Conservation (phyloP, 2,329 filamentous ascomycete genomes). For the Arthrobotrys musiformis region DNA sequence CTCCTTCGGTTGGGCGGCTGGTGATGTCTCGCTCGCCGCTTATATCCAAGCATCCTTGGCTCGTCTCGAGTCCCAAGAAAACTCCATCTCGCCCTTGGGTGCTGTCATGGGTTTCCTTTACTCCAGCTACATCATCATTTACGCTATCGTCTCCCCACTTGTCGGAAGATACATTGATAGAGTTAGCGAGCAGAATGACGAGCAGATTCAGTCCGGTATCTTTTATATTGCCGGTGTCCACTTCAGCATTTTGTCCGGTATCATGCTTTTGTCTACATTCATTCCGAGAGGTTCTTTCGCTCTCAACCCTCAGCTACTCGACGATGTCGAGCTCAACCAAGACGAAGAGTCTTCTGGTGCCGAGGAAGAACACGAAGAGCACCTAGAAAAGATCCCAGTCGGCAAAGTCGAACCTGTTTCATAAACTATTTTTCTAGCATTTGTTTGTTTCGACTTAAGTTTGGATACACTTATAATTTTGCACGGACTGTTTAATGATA, state of each 20-base stretch:
- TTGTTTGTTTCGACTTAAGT: background rate
- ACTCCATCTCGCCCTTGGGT: slow-evolving; percentile 66
- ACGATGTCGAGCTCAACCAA: slow-evolving; percentile 62
- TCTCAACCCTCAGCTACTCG: slow-evolving; percentile 65
- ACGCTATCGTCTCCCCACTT: slow-evolving; percentile 64
- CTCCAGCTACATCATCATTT: slow-evolving; percentile 66
- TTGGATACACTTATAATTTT: background rate
- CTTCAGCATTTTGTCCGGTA: slow-evolving; percentile 64
- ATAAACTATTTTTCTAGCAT: background rate
- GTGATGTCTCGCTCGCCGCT: slow-evolving; percentile 67
- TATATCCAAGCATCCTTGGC: slow-evolving; percentile 68
- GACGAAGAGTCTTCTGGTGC: slow-evolving; percentile 46
- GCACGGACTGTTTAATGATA: slow-evolving; percentile 6
- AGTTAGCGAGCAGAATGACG: slow-evolving; percentile 60
- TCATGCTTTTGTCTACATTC: slow-evolving; percentile 65
- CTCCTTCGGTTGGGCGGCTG: slow-evolving; percentile 67
- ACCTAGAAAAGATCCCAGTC: background rate
- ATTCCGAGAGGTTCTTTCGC: slow-evolving; percentile 65
- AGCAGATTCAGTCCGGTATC: slow-evolving; percentile 64
- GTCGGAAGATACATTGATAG: slow-evolving; percentile 66
- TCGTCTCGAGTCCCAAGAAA: slow-evolving; percentile 64
- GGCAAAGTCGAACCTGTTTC: background rate
- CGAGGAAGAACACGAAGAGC: slow-evolving; percentile 23
- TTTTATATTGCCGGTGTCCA: slow-evolving; percentile 66
- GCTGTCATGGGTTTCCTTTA: slow-evolving; percentile 69